Conservation (phyloP, 805 yeast species). For the Saccharomycopsis oosterbeekiorum region DNA sequence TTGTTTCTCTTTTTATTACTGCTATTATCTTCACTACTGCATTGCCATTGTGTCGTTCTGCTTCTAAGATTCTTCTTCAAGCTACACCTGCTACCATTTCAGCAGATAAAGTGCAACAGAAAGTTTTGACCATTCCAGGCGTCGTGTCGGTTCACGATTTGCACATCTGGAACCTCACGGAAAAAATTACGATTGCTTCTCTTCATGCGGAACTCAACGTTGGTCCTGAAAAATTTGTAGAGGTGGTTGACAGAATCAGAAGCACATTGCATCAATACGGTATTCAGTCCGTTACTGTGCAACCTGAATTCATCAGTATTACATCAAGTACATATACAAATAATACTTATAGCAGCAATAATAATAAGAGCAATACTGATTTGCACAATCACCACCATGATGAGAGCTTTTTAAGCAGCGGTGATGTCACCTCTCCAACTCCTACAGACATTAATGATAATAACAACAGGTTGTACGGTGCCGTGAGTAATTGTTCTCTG, state of each 20-base stretch:
- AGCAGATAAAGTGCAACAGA: constrained; percentile 61
- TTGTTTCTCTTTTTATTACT: constrained; percentile 78
- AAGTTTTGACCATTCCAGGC: constrained; percentile 57
- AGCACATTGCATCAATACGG: constrained; percentile 74
- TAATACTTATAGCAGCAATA: not conserved
- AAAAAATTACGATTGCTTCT: constrained; percentile 76
- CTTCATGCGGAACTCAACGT: constrained; percentile 71
- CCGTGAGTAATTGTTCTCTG: constrained; percentile 15
- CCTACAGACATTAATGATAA: not conserved
- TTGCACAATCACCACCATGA: not conserved
- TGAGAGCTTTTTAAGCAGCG: not conserved
- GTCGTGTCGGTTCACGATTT: constrained; percentile 86
- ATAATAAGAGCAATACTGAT: not conserved
- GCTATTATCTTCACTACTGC: constrained; percentile 85
- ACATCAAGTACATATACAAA: not conserved
- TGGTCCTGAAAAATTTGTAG: constrained; percentile 55
- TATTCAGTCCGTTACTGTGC: constrained; percentile 89
- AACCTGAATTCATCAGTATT: constrained; percentile 69
- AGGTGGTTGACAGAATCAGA: constrained; percentile 67
- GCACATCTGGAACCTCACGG: constrained; percentile 94
- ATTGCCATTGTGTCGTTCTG: constrained; percentile 74
- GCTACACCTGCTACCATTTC: constrained; percentile 85
- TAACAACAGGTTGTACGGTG: constrained; percentile 9
- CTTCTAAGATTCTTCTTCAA: constrained; percentile 81
- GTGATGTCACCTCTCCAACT: not conserved